Percentiles rank a stretch among this genome's conserved stretches.
Evolutionary conservation across 1,284 basidiomycete genomes (phyloP).

Genomic region (Inonotus hispidus): DNA sequence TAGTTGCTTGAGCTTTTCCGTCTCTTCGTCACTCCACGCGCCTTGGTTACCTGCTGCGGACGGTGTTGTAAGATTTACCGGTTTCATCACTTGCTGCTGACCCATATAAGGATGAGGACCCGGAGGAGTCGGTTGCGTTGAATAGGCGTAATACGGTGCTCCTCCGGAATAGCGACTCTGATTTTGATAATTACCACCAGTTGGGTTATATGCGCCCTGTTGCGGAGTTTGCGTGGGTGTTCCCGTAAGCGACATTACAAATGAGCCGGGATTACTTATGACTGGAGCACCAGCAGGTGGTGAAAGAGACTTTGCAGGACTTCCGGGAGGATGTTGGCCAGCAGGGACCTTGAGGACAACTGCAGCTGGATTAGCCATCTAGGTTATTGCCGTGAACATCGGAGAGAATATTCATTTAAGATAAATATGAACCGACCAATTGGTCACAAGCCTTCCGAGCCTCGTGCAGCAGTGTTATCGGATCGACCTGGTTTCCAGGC

Average conservation of each 20-base stretch:
- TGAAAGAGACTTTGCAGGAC: constrained; percentile 26
- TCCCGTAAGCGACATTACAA: constrained; percentile 55
- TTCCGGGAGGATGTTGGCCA: constrained; percentile 25
- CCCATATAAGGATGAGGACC: constrained; percentile 17
- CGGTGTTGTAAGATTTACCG: constrained; percentile 21
- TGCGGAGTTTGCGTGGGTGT: constrained; percentile 28
- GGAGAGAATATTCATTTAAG: not conserved
- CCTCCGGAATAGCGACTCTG: constrained; percentile 46
- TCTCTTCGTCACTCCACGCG: constrained; percentile 72
- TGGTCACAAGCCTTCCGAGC: constrained; percentile 73
- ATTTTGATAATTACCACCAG: constrained; percentile 7
- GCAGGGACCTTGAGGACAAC: constrained; percentile 53
- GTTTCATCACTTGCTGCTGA: constrained; percentile 20
- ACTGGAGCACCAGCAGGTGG: constrained; percentile 31
- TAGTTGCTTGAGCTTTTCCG: constrained; percentile 55
- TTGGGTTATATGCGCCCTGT: constrained; percentile 39
- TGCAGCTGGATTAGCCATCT: constrained; percentile 68
- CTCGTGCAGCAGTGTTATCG: constrained; percentile 62
- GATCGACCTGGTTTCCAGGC: constrained; percentile 63
- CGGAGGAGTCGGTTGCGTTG: constrained; percentile 19
- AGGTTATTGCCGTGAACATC: constrained; percentile 1
- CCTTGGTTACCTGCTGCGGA: constrained; percentile 45
- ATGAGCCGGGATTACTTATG: constrained; percentile 64
- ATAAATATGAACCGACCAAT: constrained; percentile 41
- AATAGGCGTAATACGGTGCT: constrained; percentile 52